Evolutionary conservation across 2,329 filamentous ascomycete genomes (phyloP).

Genomic region (Plenodomus lindquistii): DNA sequence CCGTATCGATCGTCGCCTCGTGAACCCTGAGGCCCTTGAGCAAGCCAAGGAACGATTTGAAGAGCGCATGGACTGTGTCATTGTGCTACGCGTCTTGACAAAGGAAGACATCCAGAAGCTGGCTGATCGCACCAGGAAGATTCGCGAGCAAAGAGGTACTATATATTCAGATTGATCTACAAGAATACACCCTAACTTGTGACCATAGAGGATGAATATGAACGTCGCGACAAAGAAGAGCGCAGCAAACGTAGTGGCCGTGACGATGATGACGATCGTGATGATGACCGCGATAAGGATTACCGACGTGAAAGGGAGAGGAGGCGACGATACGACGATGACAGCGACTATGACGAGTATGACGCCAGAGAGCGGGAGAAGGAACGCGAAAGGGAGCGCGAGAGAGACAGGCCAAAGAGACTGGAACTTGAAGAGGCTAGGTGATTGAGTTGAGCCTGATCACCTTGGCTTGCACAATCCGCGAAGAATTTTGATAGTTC

Average conservation of each 20-base stretch:
- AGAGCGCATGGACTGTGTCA: slow-evolving; percentile 89
- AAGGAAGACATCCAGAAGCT: slow-evolving; percentile 90
- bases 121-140: slow-evolving; percentile 76
- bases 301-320: slow-evolving; percentile 12
- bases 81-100: slow-evolving; percentile 83
- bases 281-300: slow-evolving; percentile 24
- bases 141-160: slow-evolving; percentile 60
- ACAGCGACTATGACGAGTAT: slow-evolving; percentile 31
- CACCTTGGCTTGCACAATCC: not conserved
- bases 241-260: slow-evolving; percentile 30
- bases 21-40: slow-evolving; percentile 86
- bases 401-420: slow-evolving; percentile 29
- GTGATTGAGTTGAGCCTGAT: slow-evolving; percentile 22
- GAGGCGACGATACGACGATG: slow-evolving; percentile 23
- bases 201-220: slow-evolving; percentile 36
- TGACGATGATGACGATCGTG: slow-evolving; percentile 38
- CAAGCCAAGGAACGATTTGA: slow-evolving; percentile 90
- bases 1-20: slow-evolving; percentile 83
- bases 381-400: slow-evolving; percentile 5
- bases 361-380: not conserved
- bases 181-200: slow-evolving; percentile 12
- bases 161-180: not conserved
- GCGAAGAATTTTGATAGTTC: not conserved
- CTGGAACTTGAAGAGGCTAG: slow-evolving; percentile 31
- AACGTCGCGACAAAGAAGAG: slow-evolving; percentile 26